phyloP scores from a whole-genome alignment of 129 eudicot genomes.

The Artemisia annua region DNA sequence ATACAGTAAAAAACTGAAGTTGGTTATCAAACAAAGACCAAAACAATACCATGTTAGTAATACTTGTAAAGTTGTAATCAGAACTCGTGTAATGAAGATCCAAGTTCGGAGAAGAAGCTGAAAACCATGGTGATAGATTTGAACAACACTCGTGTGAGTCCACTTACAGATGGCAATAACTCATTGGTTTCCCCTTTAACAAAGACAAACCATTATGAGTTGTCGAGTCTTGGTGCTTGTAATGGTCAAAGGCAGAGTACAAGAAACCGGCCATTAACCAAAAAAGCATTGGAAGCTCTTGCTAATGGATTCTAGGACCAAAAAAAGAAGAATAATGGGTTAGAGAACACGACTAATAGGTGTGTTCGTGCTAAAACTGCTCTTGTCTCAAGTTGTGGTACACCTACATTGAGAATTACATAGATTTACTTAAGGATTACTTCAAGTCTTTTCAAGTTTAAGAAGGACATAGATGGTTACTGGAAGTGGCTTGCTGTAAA shows the following conservation, averaged over 20 bases:
- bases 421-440: constrained; percentile 65
- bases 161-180: not conserved
- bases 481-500: constrained; percentile 70
- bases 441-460: constrained; percentile 60
- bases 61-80: not conserved
- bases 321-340: not conserved
- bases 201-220: not conserved
- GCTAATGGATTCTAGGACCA: not conserved
- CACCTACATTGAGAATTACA: not conserved
- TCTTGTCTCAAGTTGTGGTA: not conserved
- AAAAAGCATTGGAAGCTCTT: constrained; percentile 25
- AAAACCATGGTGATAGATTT: not conserved
- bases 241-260: constrained; percentile 42
- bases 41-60: not conserved
- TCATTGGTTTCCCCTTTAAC: not conserved
- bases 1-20: too few relatives aligned
- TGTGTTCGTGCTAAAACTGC: constrained; percentile 28
- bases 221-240: not conserved
- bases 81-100: not conserved
- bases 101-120: not conserved
- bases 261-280: constrained; percentile 50
- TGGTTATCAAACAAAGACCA: too few relatives aligned
- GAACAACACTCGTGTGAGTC: not conserved
- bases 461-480: constrained; percentile 58
- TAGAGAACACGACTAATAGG: not conserved